These are phyloP conservation scores for Tieghemiomyces parasiticus DNA, from an alignment of 192 early-diverging fungal species.

Conservation along the genomic window DNA sequence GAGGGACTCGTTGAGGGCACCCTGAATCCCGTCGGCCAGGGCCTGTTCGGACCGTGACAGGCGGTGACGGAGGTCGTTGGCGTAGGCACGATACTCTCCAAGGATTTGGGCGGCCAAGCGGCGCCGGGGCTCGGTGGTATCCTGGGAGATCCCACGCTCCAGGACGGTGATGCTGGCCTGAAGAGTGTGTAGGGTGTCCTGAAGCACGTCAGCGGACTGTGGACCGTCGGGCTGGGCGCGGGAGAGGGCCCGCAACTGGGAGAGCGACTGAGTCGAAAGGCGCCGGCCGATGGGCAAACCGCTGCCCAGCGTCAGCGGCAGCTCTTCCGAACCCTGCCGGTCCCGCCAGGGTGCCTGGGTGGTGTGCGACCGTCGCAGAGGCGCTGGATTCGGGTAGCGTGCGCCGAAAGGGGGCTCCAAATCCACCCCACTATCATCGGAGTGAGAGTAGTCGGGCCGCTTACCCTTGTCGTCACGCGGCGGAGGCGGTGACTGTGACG, in stretches of 20 bases:
- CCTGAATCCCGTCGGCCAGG: constrained; percentile 2
- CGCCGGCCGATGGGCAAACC: too few species aligned
- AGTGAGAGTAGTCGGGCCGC: too few species aligned
- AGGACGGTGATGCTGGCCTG: constrained; percentile 9
- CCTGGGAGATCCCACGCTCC: background rate
- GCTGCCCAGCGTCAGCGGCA: too few species aligned
- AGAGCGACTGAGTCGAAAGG: constrained; percentile 5
- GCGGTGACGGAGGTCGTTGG: background rate
- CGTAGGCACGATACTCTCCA: background rate
- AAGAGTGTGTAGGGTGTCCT: background rate
- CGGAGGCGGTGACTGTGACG: too few species aligned
- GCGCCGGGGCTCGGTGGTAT: background rate
- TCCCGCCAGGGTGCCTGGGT: background rate
- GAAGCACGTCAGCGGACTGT: background rate
- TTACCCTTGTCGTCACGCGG: too few species aligned
- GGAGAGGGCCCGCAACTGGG: constrained; percentile 3
- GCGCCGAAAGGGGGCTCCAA: too few species aligned
- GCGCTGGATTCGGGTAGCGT: too few species aligned
- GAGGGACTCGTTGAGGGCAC: constrained; percentile 6
- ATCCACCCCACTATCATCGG: too few species aligned
- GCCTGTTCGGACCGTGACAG: background rate
- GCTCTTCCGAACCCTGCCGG: background rate
- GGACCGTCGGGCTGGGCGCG: background rate
- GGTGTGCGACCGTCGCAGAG: background rate
- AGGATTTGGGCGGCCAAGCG: background rate